Percentiles rank a stretch among this genome's conserved stretches.
Conservation (phyloP, 305 asterid species). For the Solanum hybrid region DNA sequence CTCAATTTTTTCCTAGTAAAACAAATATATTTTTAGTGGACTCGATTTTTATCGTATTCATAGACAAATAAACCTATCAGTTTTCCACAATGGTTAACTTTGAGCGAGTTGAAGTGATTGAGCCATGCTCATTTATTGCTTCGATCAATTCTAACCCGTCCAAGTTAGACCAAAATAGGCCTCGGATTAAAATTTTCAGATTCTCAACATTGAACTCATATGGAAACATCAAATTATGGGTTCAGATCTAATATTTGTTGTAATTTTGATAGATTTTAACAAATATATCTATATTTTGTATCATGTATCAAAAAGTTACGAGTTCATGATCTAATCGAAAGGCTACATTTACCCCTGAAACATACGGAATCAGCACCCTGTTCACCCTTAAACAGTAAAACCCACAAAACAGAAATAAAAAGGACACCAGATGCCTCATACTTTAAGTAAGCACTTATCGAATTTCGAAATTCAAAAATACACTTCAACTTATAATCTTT, state of each 20-base stretch:
- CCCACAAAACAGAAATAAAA: background rate
- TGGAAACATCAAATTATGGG: background rate
- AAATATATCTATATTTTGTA: background rate
- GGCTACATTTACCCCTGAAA: background rate
- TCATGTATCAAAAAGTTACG: background rate
- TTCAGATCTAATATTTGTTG: background rate
- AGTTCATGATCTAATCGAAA: background rate
- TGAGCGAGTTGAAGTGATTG: background rate
- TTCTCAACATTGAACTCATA: constrained; percentile 10
- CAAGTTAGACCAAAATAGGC: background rate
- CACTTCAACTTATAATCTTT: background rate
- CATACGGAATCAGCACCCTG: background rate
- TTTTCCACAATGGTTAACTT: background rate
- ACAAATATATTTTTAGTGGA: background rate
- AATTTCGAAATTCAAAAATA: background rate
- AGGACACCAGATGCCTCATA: background rate
- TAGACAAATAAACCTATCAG: background rate
- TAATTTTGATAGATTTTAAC: background rate
- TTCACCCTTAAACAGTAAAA: background rate
- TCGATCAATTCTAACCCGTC: background rate
- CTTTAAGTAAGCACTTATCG: background rate
- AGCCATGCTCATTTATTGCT: background rate
- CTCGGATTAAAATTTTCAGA: constrained; percentile 31
- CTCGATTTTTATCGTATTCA: too few relatives aligned
- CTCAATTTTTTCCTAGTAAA: background rate